Evolutionary conservation across 2,329 filamentous ascomycete genomes (phyloP).

Genomic region (Colletotrichum navitas): DNA sequence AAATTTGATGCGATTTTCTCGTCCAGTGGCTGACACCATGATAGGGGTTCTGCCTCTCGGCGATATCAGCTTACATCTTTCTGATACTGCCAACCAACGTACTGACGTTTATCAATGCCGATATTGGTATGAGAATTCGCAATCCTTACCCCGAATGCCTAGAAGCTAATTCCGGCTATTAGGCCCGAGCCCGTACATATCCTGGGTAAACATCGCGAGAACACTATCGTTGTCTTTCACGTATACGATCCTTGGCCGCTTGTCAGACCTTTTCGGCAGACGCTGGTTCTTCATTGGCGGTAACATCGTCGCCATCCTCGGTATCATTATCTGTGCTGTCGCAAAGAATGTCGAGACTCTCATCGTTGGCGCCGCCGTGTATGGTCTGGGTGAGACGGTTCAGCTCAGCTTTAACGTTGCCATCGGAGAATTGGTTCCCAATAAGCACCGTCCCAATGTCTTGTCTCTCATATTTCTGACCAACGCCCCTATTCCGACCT

Average conservation of each 20-base stretch:
- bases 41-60: slow-evolving; percentile 54
- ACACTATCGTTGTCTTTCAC: slow-evolving; percentile 50
- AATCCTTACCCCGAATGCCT: too few species aligned
- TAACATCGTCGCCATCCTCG: slow-evolving; percentile 52
- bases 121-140: slow-evolving; percentile 46
- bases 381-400: slow-evolving; percentile 53
- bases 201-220: slow-evolving; percentile 49
- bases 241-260: slow-evolving; percentile 51
- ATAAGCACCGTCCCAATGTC: slow-evolving; percentile 55
- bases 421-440: slow-evolving; percentile 57
- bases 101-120: slow-evolving; percentile 50
- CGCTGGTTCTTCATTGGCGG: slow-evolving; percentile 57
- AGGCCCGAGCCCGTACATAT: slow-evolving; percentile 42
- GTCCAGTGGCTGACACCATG: slow-evolving; percentile 2
- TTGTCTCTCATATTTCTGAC: slow-evolving; percentile 51
- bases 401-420: slow-evolving; percentile 55
- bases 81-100: slow-evolving; percentile 54
- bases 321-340: slow-evolving; percentile 52
- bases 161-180: neutral
- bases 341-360: slow-evolving; percentile 52
- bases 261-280: slow-evolving; percentile 56
- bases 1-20: neutral
- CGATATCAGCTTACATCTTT: slow-evolving; percentile 54
- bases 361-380: slow-evolving; percentile 53
- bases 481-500: slow-evolving; percentile 51